Base-by-base conservation (phyloP, 345 rosid genomes). In the Pelargonium nanum region DNA sequence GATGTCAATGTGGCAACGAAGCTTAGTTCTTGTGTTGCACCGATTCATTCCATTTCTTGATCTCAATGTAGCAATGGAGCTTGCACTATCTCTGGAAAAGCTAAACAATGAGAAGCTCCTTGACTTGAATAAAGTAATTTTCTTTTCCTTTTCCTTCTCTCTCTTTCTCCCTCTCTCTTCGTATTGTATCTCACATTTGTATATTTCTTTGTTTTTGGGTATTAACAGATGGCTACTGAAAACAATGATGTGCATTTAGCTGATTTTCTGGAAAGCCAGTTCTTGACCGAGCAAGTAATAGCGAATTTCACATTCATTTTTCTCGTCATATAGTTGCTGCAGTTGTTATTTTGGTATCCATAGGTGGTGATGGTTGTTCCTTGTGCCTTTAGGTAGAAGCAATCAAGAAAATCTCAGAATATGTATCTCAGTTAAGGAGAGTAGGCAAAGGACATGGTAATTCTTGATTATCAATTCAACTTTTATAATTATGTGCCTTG, bases 371-470 rank as follows among this genome's bases (percentile, higher is more conserved):
- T 1, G 13, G 53, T 48, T 12, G 53, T 12, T 48, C 19, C 53
- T 2, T 48, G 53, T 2, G 53, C 10, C 53, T 1, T 48, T 24
- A 86, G 94, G 91, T 82, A 60, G 95, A 87, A 63, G 65, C 84
- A 61, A 84, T 82, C 52, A 81, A 84, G 78, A 81, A 74, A 58
- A 74, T 84, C 22, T 62, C 88, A 22, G 86, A 84, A 60, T 84
- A 72, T 63, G 91, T 84, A 40, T 24, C 86, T 56, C 88, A 82
- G 63, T 74, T 87, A 61, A 74, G 88, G 67, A 71, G 73, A 76
- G 80, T 87, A 34, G 91, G 88, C 48, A 87, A 84, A 74, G 93
- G 93, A 74, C 93, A 86, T 24, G 93, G 93, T 86, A 86, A 17
- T 19, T 10, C 16, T 19, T 50, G 16, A 50, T 50, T 7, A 19